phyloP scores from a whole-genome alignment of 2,329 filamentous ascomycete species.

The Ploettnerulaceae sp. region DNA sequence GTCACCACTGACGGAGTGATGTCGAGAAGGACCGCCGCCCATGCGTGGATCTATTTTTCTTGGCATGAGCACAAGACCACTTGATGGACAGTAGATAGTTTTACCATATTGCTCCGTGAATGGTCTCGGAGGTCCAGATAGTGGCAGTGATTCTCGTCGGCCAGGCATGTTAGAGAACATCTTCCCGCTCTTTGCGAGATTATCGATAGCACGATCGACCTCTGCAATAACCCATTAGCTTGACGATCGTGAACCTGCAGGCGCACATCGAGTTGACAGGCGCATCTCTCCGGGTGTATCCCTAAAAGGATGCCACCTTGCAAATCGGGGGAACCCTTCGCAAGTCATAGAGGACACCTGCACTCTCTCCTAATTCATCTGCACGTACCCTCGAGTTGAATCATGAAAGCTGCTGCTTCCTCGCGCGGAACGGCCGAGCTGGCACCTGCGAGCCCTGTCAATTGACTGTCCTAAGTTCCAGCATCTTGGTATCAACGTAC shows the following conservation, averaged over 20 bases:
- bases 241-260: constrained; percentile 1
- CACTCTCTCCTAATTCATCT: constrained; percentile 13
- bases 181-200: constrained; percentile 94
- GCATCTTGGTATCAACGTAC: constrained; percentile 41
- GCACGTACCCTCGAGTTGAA: constrained; percentile 82
- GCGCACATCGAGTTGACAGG: neutral
- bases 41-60: constrained; percentile 62
- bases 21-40: constrained; percentile 60
- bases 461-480: constrained; percentile 19
- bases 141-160: constrained; percentile 77
- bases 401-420: constrained; percentile 72
- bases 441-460: constrained; percentile 51
- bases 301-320: constrained; percentile 3
- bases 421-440: constrained; percentile 71
- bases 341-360: too few species aligned
- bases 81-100: constrained; percentile 29
- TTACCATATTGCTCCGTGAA: constrained; percentile 56
- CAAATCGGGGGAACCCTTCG: constrained; percentile 12
- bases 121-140: constrained; percentile 51
- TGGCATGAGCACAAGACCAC: constrained; percentile 14
- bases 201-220: constrained; percentile 93
- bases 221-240: constrained; percentile 49
- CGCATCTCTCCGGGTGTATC: too few species aligned
- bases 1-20: constrained; percentile 74
- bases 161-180: constrained; percentile 56